Conservation (phyloP, 2,329 filamentous ascomycete species). For the Dryadomyces quercivorus region DNA sequence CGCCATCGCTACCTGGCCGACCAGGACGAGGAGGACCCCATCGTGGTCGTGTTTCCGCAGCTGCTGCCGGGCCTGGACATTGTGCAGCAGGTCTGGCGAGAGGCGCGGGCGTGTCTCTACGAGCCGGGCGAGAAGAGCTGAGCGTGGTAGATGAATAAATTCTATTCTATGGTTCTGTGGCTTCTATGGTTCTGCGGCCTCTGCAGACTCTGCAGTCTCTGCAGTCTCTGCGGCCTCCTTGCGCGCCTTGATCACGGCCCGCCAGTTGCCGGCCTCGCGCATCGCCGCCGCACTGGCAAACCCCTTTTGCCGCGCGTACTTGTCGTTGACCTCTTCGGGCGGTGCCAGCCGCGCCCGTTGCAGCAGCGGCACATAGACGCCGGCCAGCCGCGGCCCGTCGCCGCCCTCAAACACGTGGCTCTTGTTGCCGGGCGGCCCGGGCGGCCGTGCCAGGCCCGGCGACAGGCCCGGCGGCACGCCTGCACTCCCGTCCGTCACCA, state of each 20-base stretch:
- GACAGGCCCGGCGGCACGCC: neutral
- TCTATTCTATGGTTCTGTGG: no score
- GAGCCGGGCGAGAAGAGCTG: conserved; percentile 26
- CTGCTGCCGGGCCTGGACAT: conserved; percentile 63
- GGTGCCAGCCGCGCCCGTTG: conserved; percentile 34
- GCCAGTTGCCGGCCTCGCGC: conserved; percentile 24
- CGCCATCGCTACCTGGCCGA: neutral
- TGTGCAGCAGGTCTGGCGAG: conserved; percentile 84
- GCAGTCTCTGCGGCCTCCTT: conserved; percentile 8
- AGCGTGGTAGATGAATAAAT: neutral
- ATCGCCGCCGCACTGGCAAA: conserved; percentile 40
- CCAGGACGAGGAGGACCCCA: conserved; percentile 64
- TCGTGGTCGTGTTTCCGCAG: conserved; percentile 89
- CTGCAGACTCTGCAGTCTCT: no score
- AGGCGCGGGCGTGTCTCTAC: conserved; percentile 69
- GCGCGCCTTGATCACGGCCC: conserved; percentile 17
- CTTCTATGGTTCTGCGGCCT: no score
- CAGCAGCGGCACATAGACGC: conserved; percentile 43
- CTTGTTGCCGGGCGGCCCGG: conserved; percentile 8
- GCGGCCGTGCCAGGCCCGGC: conserved; percentile 12
- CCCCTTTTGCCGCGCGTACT: conserved; percentile 49
- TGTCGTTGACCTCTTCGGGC: conserved; percentile 45
- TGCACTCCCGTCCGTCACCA: conserved; percentile 25
- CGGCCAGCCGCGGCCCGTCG: conserved; percentile 34
- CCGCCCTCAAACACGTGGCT: conserved; percentile 42